Percentiles rank a stretch among this genome's conserved stretches.
Conservation (phyloP, 1,284 basidiomycete genomes). For the Cystobasidiaceae sp. region DNA sequence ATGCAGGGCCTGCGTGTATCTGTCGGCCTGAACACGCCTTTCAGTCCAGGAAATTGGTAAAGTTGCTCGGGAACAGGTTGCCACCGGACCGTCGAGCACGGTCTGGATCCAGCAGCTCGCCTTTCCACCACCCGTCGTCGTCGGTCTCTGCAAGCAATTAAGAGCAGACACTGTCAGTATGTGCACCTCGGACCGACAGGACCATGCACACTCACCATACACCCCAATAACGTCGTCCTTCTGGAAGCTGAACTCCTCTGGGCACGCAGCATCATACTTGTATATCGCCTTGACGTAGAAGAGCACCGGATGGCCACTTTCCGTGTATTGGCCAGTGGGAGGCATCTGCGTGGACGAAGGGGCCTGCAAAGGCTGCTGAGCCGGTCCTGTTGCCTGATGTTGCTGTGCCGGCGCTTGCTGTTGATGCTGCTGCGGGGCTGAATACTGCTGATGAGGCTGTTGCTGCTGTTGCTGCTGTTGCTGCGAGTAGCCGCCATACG, state of each 20-base stretch:
- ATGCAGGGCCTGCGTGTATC: not conserved
- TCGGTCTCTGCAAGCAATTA: slow-evolving; percentile 30
- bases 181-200: not conserved
- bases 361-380: slow-evolving; percentile 27
- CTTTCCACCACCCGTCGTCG: slow-evolving; percentile 36
- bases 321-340: slow-evolving; percentile 65
- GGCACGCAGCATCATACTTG: slow-evolving; percentile 79
- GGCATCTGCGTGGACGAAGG: slow-evolving; percentile 50
- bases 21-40: not conserved
- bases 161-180: not conserved
- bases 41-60: slow-evolving; percentile 25
- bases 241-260: slow-evolving; percentile 58
- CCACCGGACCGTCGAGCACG: slow-evolving; percentile 16
- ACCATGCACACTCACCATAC: slow-evolving; percentile 13
- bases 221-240: slow-evolving; percentile 42
- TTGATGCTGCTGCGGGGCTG: slow-evolving; percentile 15
- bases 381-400: slow-evolving; percentile 34
- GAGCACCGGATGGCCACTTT: slow-evolving; percentile 68
- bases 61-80: slow-evolving; percentile 30
- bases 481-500: not conserved
- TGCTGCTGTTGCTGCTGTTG: slow-evolving; percentile 10
- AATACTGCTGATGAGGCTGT: slow-evolving; percentile 8
- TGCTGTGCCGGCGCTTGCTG: slow-evolving; percentile 33
- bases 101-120: slow-evolving; percentile 27
- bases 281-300: slow-evolving; percentile 92